Percentiles rank a stretch among this genome's conserved stretches.
Evolutionary conservation across 106 monocot species (phyloP).

Genomic region (Chionographis japonica): DNA sequence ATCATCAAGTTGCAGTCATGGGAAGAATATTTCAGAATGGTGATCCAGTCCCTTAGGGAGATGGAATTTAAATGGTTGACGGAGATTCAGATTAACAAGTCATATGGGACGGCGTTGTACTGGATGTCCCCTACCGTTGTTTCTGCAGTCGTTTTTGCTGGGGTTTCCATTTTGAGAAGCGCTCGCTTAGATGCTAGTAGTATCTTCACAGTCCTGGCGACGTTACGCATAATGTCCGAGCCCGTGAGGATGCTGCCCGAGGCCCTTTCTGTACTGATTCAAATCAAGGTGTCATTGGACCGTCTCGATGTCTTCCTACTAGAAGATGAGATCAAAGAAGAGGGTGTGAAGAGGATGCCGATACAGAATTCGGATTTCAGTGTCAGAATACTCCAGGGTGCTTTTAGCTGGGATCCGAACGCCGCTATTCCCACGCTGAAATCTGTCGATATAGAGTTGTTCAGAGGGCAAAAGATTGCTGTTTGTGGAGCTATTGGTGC

Average conservation of each 20-base stretch:
- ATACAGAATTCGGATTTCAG: slow-evolving; percentile 2
- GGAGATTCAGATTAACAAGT: slow-evolving; percentile 54
- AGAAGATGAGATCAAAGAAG: slow-evolving; percentile 69
- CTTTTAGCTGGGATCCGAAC: slow-evolving; percentile 50
- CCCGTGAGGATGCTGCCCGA: slow-evolving; percentile 80
- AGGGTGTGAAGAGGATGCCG: slow-evolving; percentile 19
- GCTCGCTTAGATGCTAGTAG: slow-evolving; percentile 62
- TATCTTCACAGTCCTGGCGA: slow-evolving; percentile 67
- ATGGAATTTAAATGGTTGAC: slow-evolving; percentile 74
- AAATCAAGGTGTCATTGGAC: slow-evolving; percentile 69
- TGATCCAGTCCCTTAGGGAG: no score
- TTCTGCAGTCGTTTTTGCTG: slow-evolving; percentile 62
- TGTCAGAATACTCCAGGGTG: slow-evolving; percentile 27
- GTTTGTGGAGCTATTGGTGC: slow-evolving; percentile 74
- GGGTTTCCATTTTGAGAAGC: slow-evolving; percentile 30
- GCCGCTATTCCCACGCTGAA: slow-evolving; percentile 27
- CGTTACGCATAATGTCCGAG: slow-evolving; percentile 59
- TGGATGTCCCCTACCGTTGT: slow-evolving; percentile 78
- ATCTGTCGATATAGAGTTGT: slow-evolving; percentile 28
- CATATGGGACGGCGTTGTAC: slow-evolving; percentile 53
- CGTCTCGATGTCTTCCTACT: slow-evolving; percentile 61
- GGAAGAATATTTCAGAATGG: no score
- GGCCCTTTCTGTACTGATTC: slow-evolving; percentile 56
- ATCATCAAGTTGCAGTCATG: slow-evolving; percentile 87
- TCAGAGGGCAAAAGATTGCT: slow-evolving; percentile 58